Base-by-base conservation (phyloP, 805 yeast genomes). In the Lipomyces lipofer region DNA sequence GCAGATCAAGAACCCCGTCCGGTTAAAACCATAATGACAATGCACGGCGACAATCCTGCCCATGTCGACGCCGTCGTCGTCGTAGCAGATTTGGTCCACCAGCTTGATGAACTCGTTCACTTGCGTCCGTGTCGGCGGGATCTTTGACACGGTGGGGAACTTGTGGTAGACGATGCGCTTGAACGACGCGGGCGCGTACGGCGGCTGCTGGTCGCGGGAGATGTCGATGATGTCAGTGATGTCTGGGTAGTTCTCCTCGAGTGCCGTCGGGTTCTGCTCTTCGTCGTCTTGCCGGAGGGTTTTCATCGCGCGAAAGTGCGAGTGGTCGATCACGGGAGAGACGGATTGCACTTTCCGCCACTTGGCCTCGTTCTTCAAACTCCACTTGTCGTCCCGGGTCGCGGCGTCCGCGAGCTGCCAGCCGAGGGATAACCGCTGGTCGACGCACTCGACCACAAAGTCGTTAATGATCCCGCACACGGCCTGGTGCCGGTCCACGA, bases 21-120 rank as follows among this genome's bases (percentile, higher is more conserved):
- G 72, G 67, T 86, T 86, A 69, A 85, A 87, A 4, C 92, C 94
- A 65, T 86, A 86, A 67, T 86, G 94, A 66, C 94, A 86, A 67
- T 86, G 94, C 6, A 86, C 85, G 0, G 79, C 88, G 24, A 75
- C 69, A 4, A 79, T 79, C 15, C 62, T 64, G 19, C 33, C 51
- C 21, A 25, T 62, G 2, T 19, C 25, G 1, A 15, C 29, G 10
- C 40, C 8, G 30, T 48, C 56, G 3, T 62, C 51, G 19, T 52
- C 61, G 3, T 56, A 67, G 6, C 59, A 56, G 17, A 81, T 75
- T 43, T 74, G 72, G 58, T 81, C 82, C 3, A 83, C 75, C 43
- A 83, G 71, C 36, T 71, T 75, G 35, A 82, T 74, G 59, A 84
- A 86, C 47, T 76, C 71, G 32, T 81, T 69, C 30, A 85, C 82